A percentile compares a stretch with the other conserved stretches of the same genome.
phyloP scores from a whole-genome alignment of 441 rosid species.

The Mallotus japonicus region DNA sequence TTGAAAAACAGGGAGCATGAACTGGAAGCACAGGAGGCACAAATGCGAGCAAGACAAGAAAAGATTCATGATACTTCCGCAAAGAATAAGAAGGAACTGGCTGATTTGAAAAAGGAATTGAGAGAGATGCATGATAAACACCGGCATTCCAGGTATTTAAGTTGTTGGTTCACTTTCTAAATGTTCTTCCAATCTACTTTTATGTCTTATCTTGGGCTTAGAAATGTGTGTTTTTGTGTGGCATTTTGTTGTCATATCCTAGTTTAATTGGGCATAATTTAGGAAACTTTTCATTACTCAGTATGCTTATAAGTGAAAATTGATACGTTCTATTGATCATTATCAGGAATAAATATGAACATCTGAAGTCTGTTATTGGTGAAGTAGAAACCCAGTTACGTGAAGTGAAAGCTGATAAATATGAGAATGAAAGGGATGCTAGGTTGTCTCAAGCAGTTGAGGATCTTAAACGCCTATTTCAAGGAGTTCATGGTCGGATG shows the following conservation, averaged over 20 bases:
- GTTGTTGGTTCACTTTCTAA: slow-evolving; percentile 10
- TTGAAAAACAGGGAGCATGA: slow-evolving; percentile 76
- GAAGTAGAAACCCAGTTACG: slow-evolving; percentile 88
- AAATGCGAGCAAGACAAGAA: slow-evolving; percentile 61
- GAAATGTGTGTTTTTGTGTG: slow-evolving; percentile 3
- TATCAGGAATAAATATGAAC: slow-evolving; percentile 69
- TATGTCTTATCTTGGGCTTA: background rate
- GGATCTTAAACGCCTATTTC: slow-evolving; percentile 84
- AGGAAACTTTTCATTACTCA: slow-evolving; percentile 9
- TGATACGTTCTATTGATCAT: background rate
- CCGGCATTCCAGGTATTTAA: slow-evolving; percentile 65
- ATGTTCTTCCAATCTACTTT: background rate
- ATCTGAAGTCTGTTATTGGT: slow-evolving; percentile 69
- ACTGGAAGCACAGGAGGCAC: slow-evolving; percentile 72
- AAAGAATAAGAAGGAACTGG: slow-evolving; percentile 61
- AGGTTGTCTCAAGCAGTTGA: slow-evolving; percentile 90
- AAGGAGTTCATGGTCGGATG: slow-evolving; percentile 98
- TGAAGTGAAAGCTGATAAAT: slow-evolving; percentile 89
- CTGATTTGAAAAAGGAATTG: slow-evolving; percentile 59
- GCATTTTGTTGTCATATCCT: slow-evolving; percentile 14
- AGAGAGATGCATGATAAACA: slow-evolving; percentile 77
- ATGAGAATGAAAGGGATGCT: slow-evolving; percentile 95
- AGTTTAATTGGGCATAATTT: slow-evolving; percentile 2
- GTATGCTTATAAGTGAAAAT: background rate
- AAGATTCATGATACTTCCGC: slow-evolving; percentile 62